Conservation (phyloP, 2,329 filamentous ascomycete genomes). For the Calonectria naviculata region DNA sequence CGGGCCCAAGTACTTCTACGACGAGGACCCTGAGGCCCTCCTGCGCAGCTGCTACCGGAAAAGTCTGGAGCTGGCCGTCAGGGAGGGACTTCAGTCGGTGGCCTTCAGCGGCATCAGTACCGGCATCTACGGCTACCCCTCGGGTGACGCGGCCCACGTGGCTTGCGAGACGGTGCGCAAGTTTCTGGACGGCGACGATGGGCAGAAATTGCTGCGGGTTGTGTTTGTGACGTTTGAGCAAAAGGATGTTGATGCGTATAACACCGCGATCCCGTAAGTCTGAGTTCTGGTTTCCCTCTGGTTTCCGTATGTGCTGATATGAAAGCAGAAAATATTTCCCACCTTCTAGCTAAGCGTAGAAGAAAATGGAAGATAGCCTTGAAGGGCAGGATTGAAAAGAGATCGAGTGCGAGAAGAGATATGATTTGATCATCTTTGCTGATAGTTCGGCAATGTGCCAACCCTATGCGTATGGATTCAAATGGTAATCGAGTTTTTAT, state of each 20-base stretch:
- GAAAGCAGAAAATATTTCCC: constrained; percentile 40
- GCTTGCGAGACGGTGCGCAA: constrained; percentile 71
- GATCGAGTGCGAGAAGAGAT: not conserved
- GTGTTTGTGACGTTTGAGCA: constrained; percentile 87
- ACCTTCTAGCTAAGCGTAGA: not conserved
- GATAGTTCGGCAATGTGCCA: not conserved
- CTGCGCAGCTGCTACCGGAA: constrained; percentile 74
- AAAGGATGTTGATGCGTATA: constrained; percentile 83
- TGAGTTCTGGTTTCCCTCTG: not conserved
- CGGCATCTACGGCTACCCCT: constrained; percentile 90
- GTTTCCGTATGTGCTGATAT: not conserved
- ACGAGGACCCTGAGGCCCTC: constrained; percentile 57
- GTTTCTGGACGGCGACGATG: constrained; percentile 62
- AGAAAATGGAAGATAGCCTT: not conserved
- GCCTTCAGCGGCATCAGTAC: constrained; percentile 91
- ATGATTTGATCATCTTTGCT: not conserved
- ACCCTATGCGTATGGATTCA: not conserved
- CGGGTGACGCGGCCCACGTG: constrained; percentile 74
- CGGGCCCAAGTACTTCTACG: constrained; percentile 77
- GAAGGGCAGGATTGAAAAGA: not conserved
- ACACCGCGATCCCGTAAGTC: constrained; percentile 74
- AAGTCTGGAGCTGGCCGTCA: constrained; percentile 78
- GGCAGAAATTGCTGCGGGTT: constrained; percentile 72
- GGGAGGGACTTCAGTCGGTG: constrained; percentile 74
- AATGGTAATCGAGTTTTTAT: too few species aligned